Conservation (phyloP, 2,329 filamentous ascomycete genomes). For the Berkeleyomyces rouxiae region DNA sequence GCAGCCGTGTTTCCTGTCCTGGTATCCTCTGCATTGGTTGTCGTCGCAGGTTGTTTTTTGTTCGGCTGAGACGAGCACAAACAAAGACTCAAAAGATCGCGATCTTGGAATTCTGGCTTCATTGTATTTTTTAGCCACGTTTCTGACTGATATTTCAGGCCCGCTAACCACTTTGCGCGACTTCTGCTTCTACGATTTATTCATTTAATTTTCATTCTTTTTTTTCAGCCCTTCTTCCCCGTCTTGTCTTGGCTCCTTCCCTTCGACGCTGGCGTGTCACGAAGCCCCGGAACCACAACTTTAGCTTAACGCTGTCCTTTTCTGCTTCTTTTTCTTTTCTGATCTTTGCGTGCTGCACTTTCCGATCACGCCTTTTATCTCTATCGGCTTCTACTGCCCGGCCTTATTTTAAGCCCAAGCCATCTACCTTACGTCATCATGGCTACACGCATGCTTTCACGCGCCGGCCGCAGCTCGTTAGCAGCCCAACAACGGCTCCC, state of each 20-base stretch:
- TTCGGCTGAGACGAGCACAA: background rate
- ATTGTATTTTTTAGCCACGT: background rate
- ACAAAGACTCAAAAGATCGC: background rate
- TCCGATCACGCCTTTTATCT: background rate
- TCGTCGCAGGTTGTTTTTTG: background rate
- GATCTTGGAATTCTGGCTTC: background rate
- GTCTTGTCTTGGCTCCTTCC: background rate
- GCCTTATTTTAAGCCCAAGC: background rate
- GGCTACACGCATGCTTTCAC: slow-evolving; percentile 3
- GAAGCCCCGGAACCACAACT: background rate
- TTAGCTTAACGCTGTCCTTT: background rate
- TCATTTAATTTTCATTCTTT: background rate
- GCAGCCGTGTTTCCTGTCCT: background rate
- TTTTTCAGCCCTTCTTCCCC: background rate
- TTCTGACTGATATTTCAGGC: background rate
- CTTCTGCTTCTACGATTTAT: background rate
- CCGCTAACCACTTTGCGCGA: background rate
- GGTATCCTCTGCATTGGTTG: background rate
- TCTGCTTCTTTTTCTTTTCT: background rate
- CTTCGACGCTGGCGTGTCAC: background rate
- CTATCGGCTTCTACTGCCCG: background rate
- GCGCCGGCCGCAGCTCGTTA: background rate
- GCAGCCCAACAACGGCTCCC: background rate
- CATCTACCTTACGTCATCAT: background rate
- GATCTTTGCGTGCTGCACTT: background rate